Evolutionary conservation across 371 early-diverging fungal species (phyloP), one percentile per base, ranked within the genome.

Genomic region (Ordospora colligata): DNA sequence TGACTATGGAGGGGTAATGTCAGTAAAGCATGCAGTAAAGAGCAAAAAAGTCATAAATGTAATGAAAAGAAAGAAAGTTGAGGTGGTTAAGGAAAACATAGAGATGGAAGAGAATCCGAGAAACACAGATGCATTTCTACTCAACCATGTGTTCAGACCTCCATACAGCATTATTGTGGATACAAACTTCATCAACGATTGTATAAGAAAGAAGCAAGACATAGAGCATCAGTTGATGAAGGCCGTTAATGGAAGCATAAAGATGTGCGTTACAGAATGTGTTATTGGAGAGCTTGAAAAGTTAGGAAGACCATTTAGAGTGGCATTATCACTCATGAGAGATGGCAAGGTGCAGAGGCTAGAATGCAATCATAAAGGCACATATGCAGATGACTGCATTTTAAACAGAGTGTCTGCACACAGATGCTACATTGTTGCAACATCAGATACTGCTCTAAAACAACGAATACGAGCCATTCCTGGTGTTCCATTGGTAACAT

Each of bases 161-260:
- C 99, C 99, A 37, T 99, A 97, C 85, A 91, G 92, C 75, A 89
- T 99, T 42, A 86, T 99, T 10, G 89, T 99, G 45, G 99, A 99
- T 87, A 97, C 99, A 78, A 99, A 99, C 85, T 99, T 98, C 81
- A 96, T 99, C 87, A 97, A 97, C 87, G 94, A 96, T 78, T 91
- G 95, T 19, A 92, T 99, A 77, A 93, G 95, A 83, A 96, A 96
- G 88, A 96, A 96, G 83, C 87, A 97, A 40, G 97, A 97, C 82
- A 87, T 95, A 49, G 88, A 94, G 46, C 90, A 92, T 77, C 90
- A 92, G 12, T 91, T 96, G 91, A 95, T 97, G 93, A 94, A 94
- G 82, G 96, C 95, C 82, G 87, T 97, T 21, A 92, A 90, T 82
- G 80, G 68, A 73, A 65, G 80, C 84, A 86, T 87, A 67, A 91